phyloP scores from a whole-genome alignment of 129 eudicot species.

The Silybum marianum region DNA sequence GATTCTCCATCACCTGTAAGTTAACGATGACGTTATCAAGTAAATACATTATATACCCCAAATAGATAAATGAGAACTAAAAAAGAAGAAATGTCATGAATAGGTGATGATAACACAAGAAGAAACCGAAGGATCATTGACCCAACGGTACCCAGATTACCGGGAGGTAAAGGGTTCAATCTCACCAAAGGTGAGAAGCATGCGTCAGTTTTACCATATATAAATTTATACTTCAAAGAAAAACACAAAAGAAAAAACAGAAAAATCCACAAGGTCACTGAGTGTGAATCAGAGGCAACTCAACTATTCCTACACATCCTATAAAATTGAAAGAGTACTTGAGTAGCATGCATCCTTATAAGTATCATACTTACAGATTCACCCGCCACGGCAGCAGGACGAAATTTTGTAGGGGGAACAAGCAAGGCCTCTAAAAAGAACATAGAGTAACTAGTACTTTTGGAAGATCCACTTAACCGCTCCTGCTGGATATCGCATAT shows the following conservation, averaged over 20 bases:
- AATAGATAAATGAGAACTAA: not conserved
- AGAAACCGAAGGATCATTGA: not conserved
- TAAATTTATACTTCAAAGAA: too few relatives aligned
- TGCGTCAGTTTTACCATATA: too few relatives aligned
- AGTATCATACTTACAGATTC: constrained; percentile 72
- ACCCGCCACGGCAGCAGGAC: constrained; percentile 74
- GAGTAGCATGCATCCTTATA: not conserved
- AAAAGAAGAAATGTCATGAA: not conserved
- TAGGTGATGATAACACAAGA: not conserved
- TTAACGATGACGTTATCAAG: constrained; percentile 13
- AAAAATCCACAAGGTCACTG: not conserved
- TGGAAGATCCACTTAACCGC: constrained; percentile 31
- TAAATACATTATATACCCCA: not conserved
- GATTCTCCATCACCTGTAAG: constrained; percentile 80
- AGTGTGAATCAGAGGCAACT: not conserved
- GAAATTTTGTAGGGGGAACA: constrained; percentile 86
- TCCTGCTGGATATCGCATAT: constrained; percentile 61
- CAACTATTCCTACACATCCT: not conserved
- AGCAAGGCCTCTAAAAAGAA: constrained; percentile 75
- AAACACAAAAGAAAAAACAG: too few relatives aligned
- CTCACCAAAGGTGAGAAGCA: too few relatives aligned
- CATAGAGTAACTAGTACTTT: constrained; percentile 51
- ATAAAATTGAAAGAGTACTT: not conserved
- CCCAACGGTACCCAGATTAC: too few relatives aligned
- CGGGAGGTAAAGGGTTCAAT: too few relatives aligned